These are phyloP conservation scores for Termitomyces sp. DNA, from an alignment of 768 basidiomycete genomes.

Conservation along the genomic window DNA sequence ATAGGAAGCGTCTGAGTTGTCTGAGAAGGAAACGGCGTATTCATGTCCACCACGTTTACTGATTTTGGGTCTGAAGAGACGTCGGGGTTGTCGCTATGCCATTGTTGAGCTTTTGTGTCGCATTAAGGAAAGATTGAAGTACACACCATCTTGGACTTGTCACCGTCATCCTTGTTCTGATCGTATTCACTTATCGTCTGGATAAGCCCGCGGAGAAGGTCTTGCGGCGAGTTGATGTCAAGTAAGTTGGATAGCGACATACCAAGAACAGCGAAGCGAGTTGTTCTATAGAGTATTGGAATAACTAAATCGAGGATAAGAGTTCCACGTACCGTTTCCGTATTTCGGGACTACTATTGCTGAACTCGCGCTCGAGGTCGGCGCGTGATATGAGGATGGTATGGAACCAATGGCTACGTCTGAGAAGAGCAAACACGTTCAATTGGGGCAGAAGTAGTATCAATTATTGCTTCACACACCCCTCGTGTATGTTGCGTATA, in stretches of 20 bases:
- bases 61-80: slow-evolving; percentile 38
- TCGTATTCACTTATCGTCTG: slow-evolving; percentile 77
- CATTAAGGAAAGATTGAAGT: not conserved
- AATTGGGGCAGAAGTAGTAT: not conserved
- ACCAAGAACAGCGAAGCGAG: slow-evolving; percentile 79
- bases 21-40: slow-evolving; percentile 56
- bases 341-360: slow-evolving; percentile 71
- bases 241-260: slow-evolving; percentile 82
- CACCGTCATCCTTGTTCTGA: slow-evolving; percentile 68
- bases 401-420: slow-evolving; percentile 85
- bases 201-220: slow-evolving; percentile 72
- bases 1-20: slow-evolving; percentile 61
- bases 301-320: not conserved
- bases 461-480: slow-evolving; percentile 43
- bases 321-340: slow-evolving; percentile 59
- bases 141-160: slow-evolving; percentile 70
- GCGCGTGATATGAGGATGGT: slow-evolving; percentile 74
- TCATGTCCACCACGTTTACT: slow-evolving; percentile 55
- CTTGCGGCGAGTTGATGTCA: slow-evolving; percentile 76
- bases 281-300: slow-evolving; percentile 46
- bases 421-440: slow-evolving; percentile 21
- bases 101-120: not conserved
- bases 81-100: slow-evolving; percentile 14
- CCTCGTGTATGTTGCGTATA: slow-evolving; percentile 81
- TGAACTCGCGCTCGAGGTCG: slow-evolving; percentile 75